phyloP scores from a whole-genome alignment of 2,329 filamentous ascomycete species.

The Penicillium sp. region DNA sequence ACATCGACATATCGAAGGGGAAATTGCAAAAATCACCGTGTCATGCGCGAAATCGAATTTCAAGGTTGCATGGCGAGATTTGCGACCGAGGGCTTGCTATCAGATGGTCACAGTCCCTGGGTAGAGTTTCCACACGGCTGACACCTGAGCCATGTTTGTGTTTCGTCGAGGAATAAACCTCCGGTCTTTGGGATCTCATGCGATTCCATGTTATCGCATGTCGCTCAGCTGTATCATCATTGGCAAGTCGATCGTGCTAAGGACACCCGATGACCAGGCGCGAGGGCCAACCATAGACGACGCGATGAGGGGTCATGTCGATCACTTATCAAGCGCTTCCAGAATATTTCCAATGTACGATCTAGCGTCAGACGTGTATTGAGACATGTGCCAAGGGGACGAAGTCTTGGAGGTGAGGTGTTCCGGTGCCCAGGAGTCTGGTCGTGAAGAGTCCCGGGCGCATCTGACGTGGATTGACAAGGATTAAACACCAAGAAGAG shows the following conservation, averaged over 20 bases:
- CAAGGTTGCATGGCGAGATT: not conserved
- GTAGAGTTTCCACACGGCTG: not conserved
- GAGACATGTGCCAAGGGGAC: not conserved
- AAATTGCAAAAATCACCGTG: not conserved
- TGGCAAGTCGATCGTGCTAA: not conserved
- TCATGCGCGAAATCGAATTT: not conserved
- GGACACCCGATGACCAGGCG: constrained; percentile 3
- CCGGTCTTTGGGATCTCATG: not conserved
- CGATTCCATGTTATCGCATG: not conserved
- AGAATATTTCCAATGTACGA: constrained; percentile 3
- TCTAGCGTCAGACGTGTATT: not conserved
- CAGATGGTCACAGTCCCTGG: not conserved
- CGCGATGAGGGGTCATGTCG: not conserved
- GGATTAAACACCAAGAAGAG: not conserved
- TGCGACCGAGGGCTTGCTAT: not conserved
- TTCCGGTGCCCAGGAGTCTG: not conserved
- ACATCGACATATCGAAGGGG: not conserved
- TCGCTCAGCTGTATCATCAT: not conserved
- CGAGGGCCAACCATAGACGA: not conserved
- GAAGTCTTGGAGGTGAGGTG: not conserved
- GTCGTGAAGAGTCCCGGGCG: not conserved
- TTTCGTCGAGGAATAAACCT: not conserved
- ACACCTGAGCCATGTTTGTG: not conserved
- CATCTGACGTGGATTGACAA: not conserved
- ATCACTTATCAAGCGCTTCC: constrained; percentile 2